Percentiles rank a stretch among this genome's conserved stretches.
Evolutionary conservation across 2,329 filamentous ascomycete species (phyloP).

Genomic region (Neodidymelliopsis sp.): DNA sequence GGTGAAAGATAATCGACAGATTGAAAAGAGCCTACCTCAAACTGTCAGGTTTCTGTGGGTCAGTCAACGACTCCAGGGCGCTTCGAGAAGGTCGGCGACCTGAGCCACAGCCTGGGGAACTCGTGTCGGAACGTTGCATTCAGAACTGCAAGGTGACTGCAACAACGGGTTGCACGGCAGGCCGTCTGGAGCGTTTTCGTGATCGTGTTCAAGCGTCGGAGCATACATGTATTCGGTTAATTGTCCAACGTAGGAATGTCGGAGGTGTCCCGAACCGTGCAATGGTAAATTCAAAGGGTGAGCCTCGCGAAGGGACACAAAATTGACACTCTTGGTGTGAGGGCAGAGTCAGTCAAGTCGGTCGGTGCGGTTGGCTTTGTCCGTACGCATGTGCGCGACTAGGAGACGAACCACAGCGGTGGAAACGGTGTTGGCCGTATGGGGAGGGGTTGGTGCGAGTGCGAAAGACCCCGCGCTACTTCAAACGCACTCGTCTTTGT

Average conservation of each 20-base stretch:
- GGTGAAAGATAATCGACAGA: slow-evolving; percentile 4
- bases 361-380: slow-evolving; percentile 11
- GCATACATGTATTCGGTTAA: not conserved
- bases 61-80: slow-evolving; percentile 10
- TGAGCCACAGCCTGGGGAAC: slow-evolving; percentile 31
- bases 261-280: not conserved
- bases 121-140: slow-evolving; percentile 21
- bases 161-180: slow-evolving; percentile 18
- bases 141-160: slow-evolving; percentile 14
- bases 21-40: not conserved
- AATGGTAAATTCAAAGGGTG: not conserved
- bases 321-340: not conserved
- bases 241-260: slow-evolving; percentile 5
- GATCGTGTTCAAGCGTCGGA: not conserved
- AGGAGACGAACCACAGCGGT: not conserved
- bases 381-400: slow-evolving; percentile 10
- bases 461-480: slow-evolving; percentile 1
- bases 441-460: slow-evolving; percentile 5
- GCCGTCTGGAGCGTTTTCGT: slow-evolving; percentile 9
- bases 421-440: slow-evolving; percentile 7
- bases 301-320: not conserved
- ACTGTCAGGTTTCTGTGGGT: slow-evolving; percentile 8
- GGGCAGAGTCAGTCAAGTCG: slow-evolving; percentile 3
- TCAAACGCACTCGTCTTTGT: too few relatives aligned
- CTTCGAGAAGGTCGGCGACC: slow-evolving; percentile 33